A percentile compares a stretch with the other conserved stretches of the same genome.
These are phyloP conservation scores for Nakazawaea populi DNA, from an alignment of 805 yeast species.

Conservation along the genomic window DNA sequence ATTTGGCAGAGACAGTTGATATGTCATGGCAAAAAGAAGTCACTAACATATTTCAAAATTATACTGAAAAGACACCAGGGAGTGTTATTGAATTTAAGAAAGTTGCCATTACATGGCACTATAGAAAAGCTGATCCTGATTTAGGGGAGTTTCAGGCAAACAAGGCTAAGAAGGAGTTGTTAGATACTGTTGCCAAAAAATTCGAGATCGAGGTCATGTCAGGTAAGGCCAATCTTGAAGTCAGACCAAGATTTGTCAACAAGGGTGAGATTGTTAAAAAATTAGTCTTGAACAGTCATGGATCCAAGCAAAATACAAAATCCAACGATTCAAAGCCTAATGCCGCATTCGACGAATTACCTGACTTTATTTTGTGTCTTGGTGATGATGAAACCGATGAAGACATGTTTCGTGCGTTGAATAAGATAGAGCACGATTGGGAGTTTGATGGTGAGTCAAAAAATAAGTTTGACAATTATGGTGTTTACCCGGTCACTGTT, in stretches of 20 bases:
- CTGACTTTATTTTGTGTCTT: constrained; percentile 82
- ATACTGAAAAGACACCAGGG: constrained; percentile 89
- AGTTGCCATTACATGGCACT: constrained; percentile 98
- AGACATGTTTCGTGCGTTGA: constrained; percentile 86
- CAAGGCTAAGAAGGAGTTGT: constrained; percentile 60
- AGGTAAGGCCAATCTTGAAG: constrained; percentile 96
- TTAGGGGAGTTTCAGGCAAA: constrained; percentile 84
- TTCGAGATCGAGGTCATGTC: constrained; percentile 93
- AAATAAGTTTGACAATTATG: constrained; percentile 47
- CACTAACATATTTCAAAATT: constrained; percentile 61
- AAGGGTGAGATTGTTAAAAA: constrained; percentile 94
- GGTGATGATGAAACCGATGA: constrained; percentile 98
- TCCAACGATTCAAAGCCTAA: too few relatives aligned
- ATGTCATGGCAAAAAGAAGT: constrained; percentile 95
- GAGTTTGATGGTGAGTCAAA: constrained; percentile 31
- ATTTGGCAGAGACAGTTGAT: constrained; percentile 74
- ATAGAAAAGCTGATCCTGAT: constrained; percentile 90
- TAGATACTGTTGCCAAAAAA: constrained; percentile 48
- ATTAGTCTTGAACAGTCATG: constrained; percentile 61
- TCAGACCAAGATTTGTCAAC: constrained; percentile 90
- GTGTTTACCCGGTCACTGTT: constrained; percentile 81
- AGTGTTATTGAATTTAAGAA: constrained; percentile 80
- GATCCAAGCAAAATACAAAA: constrained; percentile 33
- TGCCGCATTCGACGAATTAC: constrained; percentile 36
- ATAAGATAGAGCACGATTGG: constrained; percentile 54